Base-by-base conservation (phyloP, 139 green algal species). In the Mesotaenium endlicherianum region DNA sequence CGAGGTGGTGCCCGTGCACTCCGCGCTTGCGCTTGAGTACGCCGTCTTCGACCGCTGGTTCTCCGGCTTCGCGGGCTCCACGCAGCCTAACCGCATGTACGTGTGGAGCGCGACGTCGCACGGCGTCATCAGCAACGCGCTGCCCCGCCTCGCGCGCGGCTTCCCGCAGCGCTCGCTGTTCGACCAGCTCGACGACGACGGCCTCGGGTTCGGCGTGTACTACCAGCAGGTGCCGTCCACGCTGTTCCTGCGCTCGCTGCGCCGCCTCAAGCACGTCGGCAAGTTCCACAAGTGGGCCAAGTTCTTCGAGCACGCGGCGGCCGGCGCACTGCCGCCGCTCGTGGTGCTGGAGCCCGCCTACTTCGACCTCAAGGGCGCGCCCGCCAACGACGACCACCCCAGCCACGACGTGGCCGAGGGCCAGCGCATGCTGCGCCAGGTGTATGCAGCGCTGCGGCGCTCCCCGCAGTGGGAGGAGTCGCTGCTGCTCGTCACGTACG, bases 311-410 rank as follows among this genome's bases (percentile, higher is more conserved):
- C 47, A 86, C 17, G 80, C 80, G 40, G 34, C 16, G 38, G 14
- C 41, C 20, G 80, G 80, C 20, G 17, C 34, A 3, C 80, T 86
- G 47, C 80, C 80, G 20, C 76, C 53, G 36, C 87, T 86, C 57
- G 49, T 70, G 17, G 39, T 86, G 3, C 1, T 86, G 3, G 80
- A 86, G 74, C 80, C 80, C 36, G 34, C 36, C 34, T 86, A 86
- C 42, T 86, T 86, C 38, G 80, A 86, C 60, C 41, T 86, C 40
- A n/a, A 43, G 49, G 36, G 50, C 14, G 1, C 17, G 34, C 80
- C 80, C 17, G 80, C 76, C 30, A 86, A 86, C 70, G 80, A 86
- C 70, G 80, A 86, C 74, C 80, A 86, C 44, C 80, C 80, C 0
- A 77, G 72, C 11, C 80, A 86, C 38, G 80, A 86, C 74, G 34